Percentiles rank a stretch among this genome's conserved stretches.
Conservation (phyloP, 2,329 filamentous ascomycete genomes). For the Fusarium liriodendri region DNA sequence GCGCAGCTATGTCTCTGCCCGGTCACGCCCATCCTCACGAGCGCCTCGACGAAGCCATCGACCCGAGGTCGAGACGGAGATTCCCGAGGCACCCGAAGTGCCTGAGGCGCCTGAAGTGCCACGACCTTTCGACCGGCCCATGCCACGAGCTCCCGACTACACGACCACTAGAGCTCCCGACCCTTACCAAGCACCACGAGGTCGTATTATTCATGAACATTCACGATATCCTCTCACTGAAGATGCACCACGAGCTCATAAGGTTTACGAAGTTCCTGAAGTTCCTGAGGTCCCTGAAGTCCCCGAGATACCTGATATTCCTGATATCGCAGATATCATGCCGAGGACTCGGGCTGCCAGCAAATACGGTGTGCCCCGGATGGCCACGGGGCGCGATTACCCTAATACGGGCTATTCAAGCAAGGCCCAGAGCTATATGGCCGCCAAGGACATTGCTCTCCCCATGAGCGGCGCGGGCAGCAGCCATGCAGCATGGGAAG, state of each 20-base stretch:
- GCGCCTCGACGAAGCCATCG: constrained; percentile 39
- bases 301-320: constrained; percentile 28
- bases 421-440: constrained; percentile 42
- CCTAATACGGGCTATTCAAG: constrained; percentile 33
- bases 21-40: constrained; percentile 44
- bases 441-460: constrained; percentile 52
- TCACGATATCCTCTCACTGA: not conserved
- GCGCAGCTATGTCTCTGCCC: constrained; percentile 57
- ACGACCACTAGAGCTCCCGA: not conserved
- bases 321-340: constrained; percentile 35
- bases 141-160: not conserved
- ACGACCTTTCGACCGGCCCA: not conserved
- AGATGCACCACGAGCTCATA: constrained; percentile 2
- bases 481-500: constrained; percentile 56
- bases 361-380: constrained; percentile 40
- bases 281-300: constrained; percentile 27
- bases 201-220: not conserved
- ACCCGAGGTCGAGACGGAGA: constrained; percentile 42
- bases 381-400: constrained; percentile 31
- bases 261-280: not conserved
- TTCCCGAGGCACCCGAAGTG: constrained; percentile 40
- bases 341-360: constrained; percentile 47
- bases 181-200: not conserved
- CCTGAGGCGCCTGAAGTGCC: constrained; percentile 8
- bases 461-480: constrained; percentile 56